These are phyloP conservation scores for Trichomonascus vanleenenianus DNA, from an alignment of 805 yeast genomes.

Conservation along the genomic window DNA sequence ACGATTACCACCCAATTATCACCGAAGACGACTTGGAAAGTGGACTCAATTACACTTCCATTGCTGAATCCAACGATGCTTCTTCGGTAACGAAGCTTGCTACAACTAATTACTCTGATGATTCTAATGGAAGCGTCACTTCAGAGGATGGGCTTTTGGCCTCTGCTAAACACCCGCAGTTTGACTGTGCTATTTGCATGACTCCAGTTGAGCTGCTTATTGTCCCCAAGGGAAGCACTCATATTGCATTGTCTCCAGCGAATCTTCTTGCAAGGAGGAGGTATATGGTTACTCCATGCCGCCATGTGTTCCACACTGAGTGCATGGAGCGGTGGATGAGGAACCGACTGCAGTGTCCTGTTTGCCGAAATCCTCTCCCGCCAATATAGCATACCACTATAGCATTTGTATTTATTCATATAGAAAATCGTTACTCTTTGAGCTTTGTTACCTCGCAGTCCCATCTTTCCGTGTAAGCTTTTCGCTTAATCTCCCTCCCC, in stretches of 20 bases:
- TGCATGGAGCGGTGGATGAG: conserved; percentile 93
- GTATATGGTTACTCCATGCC: conserved; percentile 71
- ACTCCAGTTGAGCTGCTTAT: conserved; percentile 48
- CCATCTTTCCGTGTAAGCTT: no score
- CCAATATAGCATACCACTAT: conserved; percentile 57
- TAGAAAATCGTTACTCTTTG: no score
- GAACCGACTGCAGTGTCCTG: conserved; percentile 88
- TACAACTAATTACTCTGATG: not conserved
- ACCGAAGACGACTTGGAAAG: conserved; percentile 52
- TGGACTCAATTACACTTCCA: conserved; percentile 27
- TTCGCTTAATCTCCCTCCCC: no score
- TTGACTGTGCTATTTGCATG: conserved; percentile 91
- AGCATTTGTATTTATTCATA: no score
- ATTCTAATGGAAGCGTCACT: not conserved
- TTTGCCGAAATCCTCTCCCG: conserved; percentile 79
- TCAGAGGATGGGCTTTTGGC: conserved; percentile 22
- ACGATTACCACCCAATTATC: conserved; percentile 71
- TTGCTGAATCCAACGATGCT: not conserved
- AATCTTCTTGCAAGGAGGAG: conserved; percentile 27
- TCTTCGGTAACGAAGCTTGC: not conserved
- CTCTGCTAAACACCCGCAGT: conserved; percentile 26
- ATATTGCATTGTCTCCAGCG: conserved; percentile 21
- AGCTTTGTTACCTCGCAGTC: no score
- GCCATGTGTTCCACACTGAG: conserved; percentile 81
- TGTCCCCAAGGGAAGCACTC: conserved; percentile 17